A percentile compares a stretch with the other conserved stretches of the same genome.
Evolutionary conservation across 108 stramenopile genomes (phyloP).

Genomic region (Cylindrotheca closterium): DNA sequence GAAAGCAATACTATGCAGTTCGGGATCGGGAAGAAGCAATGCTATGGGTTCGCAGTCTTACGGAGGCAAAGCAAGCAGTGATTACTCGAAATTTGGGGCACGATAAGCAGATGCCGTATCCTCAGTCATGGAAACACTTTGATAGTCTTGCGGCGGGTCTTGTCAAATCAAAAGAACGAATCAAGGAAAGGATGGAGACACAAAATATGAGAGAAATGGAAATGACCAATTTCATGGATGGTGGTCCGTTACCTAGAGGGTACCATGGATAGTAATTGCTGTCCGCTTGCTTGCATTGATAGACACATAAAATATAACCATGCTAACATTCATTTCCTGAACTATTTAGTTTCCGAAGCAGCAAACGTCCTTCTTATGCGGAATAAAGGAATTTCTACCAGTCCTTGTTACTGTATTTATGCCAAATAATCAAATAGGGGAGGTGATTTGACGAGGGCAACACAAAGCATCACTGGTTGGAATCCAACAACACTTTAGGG

Average conservation of each 20-base stretch:
- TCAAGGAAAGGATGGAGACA: slow-evolving; percentile 40
- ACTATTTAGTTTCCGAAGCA: no score
- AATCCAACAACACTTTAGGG: no score
- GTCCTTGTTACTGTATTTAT: no score
- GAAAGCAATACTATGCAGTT: slow-evolving; percentile 72
- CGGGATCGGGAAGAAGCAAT: slow-evolving; percentile 53
- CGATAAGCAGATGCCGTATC: slow-evolving; percentile 61
- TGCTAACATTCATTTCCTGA: no score
- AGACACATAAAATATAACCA: no score
- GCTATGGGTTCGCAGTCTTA: slow-evolving; percentile 64
- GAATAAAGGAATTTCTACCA: no score
- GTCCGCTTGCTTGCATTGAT: no score
- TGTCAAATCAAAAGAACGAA: slow-evolving; percentile 55
- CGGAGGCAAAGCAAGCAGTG: slow-evolving; percentile 57
- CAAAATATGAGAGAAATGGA: slow-evolving; percentile 56
- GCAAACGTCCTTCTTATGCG: no score
- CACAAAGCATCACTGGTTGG: no score
- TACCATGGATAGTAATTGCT: slow-evolving; percentile 51
- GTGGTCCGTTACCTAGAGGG: slow-evolving; percentile 42
- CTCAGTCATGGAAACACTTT: slow-evolving; percentile 56
- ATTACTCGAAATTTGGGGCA: slow-evolving; percentile 80
- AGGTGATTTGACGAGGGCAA: no score
- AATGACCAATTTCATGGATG: slow-evolving; percentile 51
- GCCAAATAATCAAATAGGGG: no score
- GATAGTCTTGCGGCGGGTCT: slow-evolving; percentile 59